Evolutionary conservation across 2,329 filamentous ascomycete genomes (phyloP).

Genomic region (Aspergillus sp.): DNA sequence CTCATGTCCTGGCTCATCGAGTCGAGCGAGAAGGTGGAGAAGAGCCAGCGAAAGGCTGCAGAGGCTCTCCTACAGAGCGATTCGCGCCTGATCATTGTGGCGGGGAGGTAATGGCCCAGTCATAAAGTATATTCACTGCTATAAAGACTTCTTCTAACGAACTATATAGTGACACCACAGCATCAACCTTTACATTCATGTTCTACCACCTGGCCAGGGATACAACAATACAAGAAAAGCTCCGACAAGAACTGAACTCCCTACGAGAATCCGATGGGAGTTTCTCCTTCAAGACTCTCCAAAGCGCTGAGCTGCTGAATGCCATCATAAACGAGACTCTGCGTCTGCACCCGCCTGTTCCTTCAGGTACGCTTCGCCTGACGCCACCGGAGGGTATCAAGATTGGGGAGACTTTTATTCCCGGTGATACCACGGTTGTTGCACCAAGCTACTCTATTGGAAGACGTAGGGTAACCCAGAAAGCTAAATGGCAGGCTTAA

Average conservation of each 20-base stretch:
- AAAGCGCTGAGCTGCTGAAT: background rate
- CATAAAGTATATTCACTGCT: background rate
- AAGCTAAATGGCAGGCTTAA: too few species aligned
- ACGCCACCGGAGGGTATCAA: conserved; percentile 8
- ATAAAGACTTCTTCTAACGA: background rate
- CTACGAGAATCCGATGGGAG: background rate
- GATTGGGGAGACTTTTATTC: conserved; percentile 1
- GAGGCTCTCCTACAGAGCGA: background rate
- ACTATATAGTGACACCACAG: background rate
- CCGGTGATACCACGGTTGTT: background rate
- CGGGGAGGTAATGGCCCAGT: background rate
- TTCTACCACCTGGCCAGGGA: conserved; percentile 5
- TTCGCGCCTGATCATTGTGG: background rate
- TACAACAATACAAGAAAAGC: background rate
- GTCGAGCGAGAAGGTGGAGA: background rate
- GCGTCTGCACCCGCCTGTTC: conserved; percentile 1
- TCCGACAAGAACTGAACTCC: background rate
- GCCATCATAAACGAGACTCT: conserved; percentile 2
- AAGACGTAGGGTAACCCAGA: too few species aligned
- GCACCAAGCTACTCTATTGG: background rate
- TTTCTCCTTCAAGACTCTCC: background rate
- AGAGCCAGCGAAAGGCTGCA: background rate
- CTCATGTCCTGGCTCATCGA: background rate
- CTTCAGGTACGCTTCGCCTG: background rate
- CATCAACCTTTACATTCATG: conserved; percentile 6